These are phyloP conservation scores for Capsicum pubescens DNA, from an alignment of 257 asterid species.

Conservation along the genomic window DNA sequence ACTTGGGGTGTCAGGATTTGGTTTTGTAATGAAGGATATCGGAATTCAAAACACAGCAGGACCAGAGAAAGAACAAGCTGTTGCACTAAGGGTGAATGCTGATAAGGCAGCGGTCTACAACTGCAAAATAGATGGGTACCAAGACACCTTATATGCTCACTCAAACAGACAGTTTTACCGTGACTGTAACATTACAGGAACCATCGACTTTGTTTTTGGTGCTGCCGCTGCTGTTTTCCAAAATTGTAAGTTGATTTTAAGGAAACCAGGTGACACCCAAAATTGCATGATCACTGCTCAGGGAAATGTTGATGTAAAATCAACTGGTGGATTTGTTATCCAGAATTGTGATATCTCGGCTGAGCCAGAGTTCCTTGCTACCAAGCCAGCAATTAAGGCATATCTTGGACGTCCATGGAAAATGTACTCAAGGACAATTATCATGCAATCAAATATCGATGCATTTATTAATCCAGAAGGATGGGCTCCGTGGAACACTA, in stretches of 20 bases:
- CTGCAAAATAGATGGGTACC: constrained; percentile 56
- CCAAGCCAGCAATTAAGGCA: not conserved
- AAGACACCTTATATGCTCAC: constrained; percentile 67
- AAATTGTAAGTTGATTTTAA: constrained; percentile 55
- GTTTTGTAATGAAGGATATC: constrained; percentile 53
- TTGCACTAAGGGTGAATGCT: constrained; percentile 59
- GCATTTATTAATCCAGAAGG: constrained; percentile 50
- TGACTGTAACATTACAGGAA: constrained; percentile 60
- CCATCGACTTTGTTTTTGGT: constrained; percentile 68
- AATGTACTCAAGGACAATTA: constrained; percentile 29
- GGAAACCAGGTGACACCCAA: constrained; percentile 48
- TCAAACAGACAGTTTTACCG: constrained; percentile 56
- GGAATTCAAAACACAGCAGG: constrained; percentile 76
- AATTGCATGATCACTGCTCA: constrained; percentile 63
- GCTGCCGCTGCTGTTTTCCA: constrained; percentile 54
- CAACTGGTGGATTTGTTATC: constrained; percentile 40
- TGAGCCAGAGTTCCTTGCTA: constrained; percentile 30
- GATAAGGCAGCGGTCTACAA: constrained; percentile 55
- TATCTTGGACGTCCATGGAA: constrained; percentile 73
- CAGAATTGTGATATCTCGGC: constrained; percentile 49
- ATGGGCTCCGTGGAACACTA: constrained; percentile 52
- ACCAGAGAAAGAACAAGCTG: constrained; percentile 54
- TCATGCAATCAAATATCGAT: constrained; percentile 48
- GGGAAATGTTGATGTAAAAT: constrained; percentile 44
- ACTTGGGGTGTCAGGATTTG: not conserved